These are phyloP conservation scores for Blepharisma undulans DNA, from an alignment of 169 alveolate species.

Conservation along the genomic window DNA sequence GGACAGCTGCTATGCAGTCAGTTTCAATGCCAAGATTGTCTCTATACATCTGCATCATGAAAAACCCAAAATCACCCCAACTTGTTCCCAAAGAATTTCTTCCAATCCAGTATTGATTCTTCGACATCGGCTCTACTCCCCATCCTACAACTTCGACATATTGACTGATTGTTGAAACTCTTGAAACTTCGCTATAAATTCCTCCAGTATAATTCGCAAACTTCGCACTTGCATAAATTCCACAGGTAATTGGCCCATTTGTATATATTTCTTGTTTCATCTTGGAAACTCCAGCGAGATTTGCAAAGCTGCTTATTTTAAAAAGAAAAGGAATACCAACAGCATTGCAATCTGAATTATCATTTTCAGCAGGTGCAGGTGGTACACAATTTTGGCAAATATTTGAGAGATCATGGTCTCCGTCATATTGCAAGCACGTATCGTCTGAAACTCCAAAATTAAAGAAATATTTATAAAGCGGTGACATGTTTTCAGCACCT, in stretches of 20 bases:
- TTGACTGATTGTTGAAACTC: slow-evolving; percentile 41
- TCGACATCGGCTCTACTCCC: slow-evolving; percentile 73
- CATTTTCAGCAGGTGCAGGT: slow-evolving; percentile 51
- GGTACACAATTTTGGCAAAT: slow-evolving; percentile 56
- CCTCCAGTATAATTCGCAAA: slow-evolving; percentile 52
- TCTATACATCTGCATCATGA: slow-evolving; percentile 62
- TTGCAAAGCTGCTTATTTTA: slow-evolving; percentile 46
- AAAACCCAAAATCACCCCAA: slow-evolving; percentile 85
- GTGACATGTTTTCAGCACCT: slow-evolving; percentile 57
- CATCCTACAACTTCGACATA: slow-evolving; percentile 67
- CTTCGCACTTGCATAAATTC: slow-evolving; percentile 56
- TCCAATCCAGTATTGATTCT: slow-evolving; percentile 66
- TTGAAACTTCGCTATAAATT: slow-evolving; percentile 32
- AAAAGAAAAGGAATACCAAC: slow-evolving; percentile 46
- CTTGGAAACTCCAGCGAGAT: slow-evolving; percentile 56
- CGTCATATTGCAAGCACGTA: slow-evolving; percentile 75
- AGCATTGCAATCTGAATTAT: slow-evolving; percentile 45
- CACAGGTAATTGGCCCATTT: slow-evolving; percentile 78
- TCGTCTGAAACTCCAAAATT: slow-evolving; percentile 73
- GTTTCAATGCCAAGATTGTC: background rate
- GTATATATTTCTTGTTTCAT: slow-evolving; percentile 61
- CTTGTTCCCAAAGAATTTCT: slow-evolving; percentile 86
- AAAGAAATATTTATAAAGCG: slow-evolving; percentile 63
- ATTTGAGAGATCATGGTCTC: slow-evolving; percentile 63
- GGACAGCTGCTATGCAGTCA: background rate